Evolutionary conservation across 257 asterid species (phyloP), one percentile per base, ranked within the genome.

Genomic region (Coffea canephora): DNA sequence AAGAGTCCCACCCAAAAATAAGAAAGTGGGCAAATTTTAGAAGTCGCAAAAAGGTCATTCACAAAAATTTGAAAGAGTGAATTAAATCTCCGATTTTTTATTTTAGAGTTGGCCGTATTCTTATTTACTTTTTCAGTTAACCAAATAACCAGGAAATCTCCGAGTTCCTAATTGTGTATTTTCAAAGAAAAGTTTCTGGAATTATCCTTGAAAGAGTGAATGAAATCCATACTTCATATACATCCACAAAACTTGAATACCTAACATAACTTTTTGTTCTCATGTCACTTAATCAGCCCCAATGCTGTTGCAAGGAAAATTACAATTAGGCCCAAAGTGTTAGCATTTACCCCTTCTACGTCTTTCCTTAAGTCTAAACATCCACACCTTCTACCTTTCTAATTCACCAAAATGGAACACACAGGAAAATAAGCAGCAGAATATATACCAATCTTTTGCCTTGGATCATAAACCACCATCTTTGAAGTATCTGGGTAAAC

Each of bases 401-500:
- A 71, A n/a, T 14, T 23, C 21, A 31, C 8, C 3, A 43, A 43
- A 50, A 79, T 52, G 25, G 21, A 49, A 80, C 36, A 46, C 15
- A 39, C 8, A 12, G 21, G 65, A 19, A 18, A 23, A 19, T 5
- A 34, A 34, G n/a, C 64, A 74, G 76, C 5, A 49, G 25, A 27
- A 57, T 36, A 73, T 59, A 70, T 91, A 95, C 99, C 98, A 78
- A 92, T 85, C 80, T 88, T 90, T 84, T 86, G 91, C 75, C 86
- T 81, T 5, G 97, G 94, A 73, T 89, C 91, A 80, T 90, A 90
- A 52, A 87, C 76, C 81, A 81, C 85, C 99, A 93, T 88, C 85
- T 85, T 91, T 46, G 98, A 93, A 82, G 91, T 87, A 79, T 92
- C 98, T 46, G 99, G 99, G 84, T 77, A 82, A 83, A 92, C 91